Conservation (phyloP, 148 eudicot genomes). For the Cornus kousa region DNA sequence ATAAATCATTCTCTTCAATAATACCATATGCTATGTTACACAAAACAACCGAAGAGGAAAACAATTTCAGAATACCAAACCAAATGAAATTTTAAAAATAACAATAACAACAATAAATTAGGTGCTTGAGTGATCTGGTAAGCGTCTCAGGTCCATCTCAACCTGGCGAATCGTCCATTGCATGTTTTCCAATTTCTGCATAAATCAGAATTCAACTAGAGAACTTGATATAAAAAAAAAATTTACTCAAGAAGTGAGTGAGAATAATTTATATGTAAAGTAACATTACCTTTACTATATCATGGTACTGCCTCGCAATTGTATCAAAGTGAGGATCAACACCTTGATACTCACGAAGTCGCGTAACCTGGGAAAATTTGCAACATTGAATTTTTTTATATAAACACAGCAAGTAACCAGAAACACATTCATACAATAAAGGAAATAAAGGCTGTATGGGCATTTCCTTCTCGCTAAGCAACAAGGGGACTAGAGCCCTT, state of each 20-base stretch:
- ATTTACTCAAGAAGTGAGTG: background rate
- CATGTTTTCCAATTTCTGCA: slow-evolving; percentile 79
- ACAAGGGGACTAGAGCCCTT: background rate
- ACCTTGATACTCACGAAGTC: slow-evolving; percentile 94
- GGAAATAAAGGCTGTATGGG: background rate
- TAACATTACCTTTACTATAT: slow-evolving; percentile 69
- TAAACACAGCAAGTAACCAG: background rate
- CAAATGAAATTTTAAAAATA: too few species aligned
- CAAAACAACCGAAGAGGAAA: too few species aligned
- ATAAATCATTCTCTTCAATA: too few species aligned
- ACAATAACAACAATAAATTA: too few species aligned
- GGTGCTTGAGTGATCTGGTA: slow-evolving; percentile 27
- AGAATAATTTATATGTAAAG: background rate
- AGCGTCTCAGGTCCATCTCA: slow-evolving; percentile 84
- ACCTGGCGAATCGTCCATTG: slow-evolving; percentile 24
- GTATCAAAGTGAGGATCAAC: slow-evolving; percentile 91
- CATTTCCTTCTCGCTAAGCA: background rate
- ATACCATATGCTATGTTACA: too few species aligned
- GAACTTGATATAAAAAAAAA: background rate
- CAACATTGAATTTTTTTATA: too few species aligned
- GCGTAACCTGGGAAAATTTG: slow-evolving; percentile 54
- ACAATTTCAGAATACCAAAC: too few species aligned
- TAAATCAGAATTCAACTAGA: background rate
- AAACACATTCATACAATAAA: background rate
- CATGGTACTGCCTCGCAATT: slow-evolving; percentile 95